Conservation (phyloP, 306 rosid genomes). For the Trifolium dubium region DNA sequence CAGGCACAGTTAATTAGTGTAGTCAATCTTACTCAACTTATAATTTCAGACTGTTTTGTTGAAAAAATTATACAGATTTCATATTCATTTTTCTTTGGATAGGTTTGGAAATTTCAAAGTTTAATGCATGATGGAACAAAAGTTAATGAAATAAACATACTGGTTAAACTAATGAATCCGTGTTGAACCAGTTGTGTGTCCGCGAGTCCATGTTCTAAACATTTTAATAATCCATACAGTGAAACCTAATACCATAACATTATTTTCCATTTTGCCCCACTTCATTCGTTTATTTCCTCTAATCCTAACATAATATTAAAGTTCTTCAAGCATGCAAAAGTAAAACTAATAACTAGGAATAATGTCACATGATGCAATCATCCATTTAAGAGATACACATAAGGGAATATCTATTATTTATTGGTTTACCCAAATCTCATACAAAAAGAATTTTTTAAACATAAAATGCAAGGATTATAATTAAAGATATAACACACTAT, state of each 20-base stretch:
- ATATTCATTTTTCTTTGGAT: slow-evolving; percentile 28
- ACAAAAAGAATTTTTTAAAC: slow-evolving; percentile 9
- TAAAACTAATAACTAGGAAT: slow-evolving; percentile 9
- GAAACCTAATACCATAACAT: slow-evolving; percentile 14
- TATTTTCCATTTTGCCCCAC: neutral
- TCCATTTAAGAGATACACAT: slow-evolving; percentile 16
- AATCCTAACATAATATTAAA: neutral
- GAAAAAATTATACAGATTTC: slow-evolving; percentile 5
- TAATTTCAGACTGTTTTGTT: slow-evolving; percentile 26
- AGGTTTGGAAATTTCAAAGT: neutral
- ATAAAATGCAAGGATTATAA: slow-evolving; percentile 8
- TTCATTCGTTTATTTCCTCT: neutral
- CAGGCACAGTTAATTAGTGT: slow-evolving; percentile 28
- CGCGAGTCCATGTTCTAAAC: neutral
- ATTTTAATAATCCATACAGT: neutral
- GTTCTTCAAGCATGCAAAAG: slow-evolving; percentile 8
- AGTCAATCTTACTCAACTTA: slow-evolving; percentile 8
- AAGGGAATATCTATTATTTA: slow-evolving; percentile 8
- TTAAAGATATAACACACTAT: slow-evolving; percentile 14
- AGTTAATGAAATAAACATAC: neutral
- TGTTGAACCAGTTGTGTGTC: neutral
- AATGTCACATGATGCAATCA: slow-evolving; percentile 27
- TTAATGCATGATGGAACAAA: neutral
- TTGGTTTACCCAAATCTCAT: slow-evolving; percentile 24
- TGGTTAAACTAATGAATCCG: neutral